These are phyloP conservation scores for Pilobolus umbonatus DNA, from an alignment of 192 early-diverging fungal species.

Conservation along the genomic window DNA sequence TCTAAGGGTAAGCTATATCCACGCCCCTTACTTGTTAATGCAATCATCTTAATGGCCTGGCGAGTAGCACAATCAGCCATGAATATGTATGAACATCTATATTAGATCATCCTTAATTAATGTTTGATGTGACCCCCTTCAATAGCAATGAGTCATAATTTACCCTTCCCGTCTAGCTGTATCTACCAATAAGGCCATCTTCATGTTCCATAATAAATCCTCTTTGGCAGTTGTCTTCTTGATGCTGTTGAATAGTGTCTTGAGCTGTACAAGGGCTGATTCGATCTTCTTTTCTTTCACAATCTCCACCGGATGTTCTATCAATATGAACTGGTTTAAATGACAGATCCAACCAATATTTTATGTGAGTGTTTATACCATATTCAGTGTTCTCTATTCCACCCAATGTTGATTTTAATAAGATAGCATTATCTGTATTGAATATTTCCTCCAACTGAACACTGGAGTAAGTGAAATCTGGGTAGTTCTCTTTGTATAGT, in stretches of 20 bases:
- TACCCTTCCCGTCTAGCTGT: slow-evolving; percentile 49
- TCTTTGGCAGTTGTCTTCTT: slow-evolving; percentile 64
- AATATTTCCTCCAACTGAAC: slow-evolving; percentile 67
- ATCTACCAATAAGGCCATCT: slow-evolving; percentile 48
- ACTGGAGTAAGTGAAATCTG: slow-evolving; percentile 35
- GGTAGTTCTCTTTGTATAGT: slow-evolving; percentile 37
- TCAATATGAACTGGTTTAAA: neutral
- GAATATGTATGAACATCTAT: slow-evolving; percentile 55
- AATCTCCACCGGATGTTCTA: slow-evolving; percentile 20
- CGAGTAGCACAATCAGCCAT: slow-evolving; percentile 79
- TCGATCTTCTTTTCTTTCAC: neutral
- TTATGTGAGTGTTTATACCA: slow-evolving; percentile 6
- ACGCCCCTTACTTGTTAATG: slow-evolving; percentile 76
- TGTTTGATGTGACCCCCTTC: neutral
- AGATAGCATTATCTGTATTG: slow-evolving; percentile 31
- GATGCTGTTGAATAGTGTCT: slow-evolving; percentile 47
- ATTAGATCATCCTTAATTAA: neutral
- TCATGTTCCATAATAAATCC: slow-evolving; percentile 63
- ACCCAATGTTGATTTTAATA: slow-evolving; percentile 22
- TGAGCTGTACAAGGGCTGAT: slow-evolving; percentile 37
- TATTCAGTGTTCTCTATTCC: slow-evolving; percentile 7
- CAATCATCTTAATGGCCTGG: slow-evolving; percentile 70
- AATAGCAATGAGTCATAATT: neutral
- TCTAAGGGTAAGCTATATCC: slow-evolving; percentile 82
- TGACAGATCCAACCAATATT: neutral